Conservation (phyloP, 345 rosid genomes). For the Brassica juncea region DNA sequence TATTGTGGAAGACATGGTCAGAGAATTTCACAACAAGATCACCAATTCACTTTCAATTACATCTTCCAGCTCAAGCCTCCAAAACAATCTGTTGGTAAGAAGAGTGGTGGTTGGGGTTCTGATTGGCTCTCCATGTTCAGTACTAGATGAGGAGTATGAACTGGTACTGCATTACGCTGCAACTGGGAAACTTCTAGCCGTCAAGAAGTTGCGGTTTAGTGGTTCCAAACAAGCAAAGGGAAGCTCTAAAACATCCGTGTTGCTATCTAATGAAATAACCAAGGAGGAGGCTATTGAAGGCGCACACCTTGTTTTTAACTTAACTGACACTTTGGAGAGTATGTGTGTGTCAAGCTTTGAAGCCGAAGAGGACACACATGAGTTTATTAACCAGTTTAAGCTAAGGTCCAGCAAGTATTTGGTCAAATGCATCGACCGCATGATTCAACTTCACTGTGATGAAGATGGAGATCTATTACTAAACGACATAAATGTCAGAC, state of each 20-base stretch:
- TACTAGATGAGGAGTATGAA: constrained; percentile 56
- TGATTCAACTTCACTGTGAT: constrained; percentile 41
- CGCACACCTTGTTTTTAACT: constrained; percentile 55
- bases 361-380: constrained; percentile 48
- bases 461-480: constrained; percentile 34
- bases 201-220: constrained; percentile 14
- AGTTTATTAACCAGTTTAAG: constrained; percentile 55
- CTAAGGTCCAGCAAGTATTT: constrained; percentile 56
- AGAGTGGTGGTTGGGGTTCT: constrained; percentile 62
- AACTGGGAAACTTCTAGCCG: constrained; percentile 49
- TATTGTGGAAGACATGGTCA: constrained; percentile 47
- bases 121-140: constrained; percentile 44
- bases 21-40: constrained; percentile 48
- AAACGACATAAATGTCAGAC: constrained; percentile 54
- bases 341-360: constrained; percentile 54
- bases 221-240: constrained; percentile 39
- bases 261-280: constrained; percentile 32
- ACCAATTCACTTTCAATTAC: constrained; percentile 26
- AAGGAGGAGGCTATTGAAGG: constrained; percentile 59
- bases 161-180: constrained; percentile 67
- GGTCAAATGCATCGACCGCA: constrained; percentile 57
- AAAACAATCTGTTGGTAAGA: constrained; percentile 48
- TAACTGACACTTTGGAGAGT: constrained; percentile 59
- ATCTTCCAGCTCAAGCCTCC: constrained; percentile 29
- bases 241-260: constrained; percentile 20